Evolutionary conservation across 2,329 filamentous ascomycete genomes (phyloP).

Genomic region (Madurella fahalii): DNA sequence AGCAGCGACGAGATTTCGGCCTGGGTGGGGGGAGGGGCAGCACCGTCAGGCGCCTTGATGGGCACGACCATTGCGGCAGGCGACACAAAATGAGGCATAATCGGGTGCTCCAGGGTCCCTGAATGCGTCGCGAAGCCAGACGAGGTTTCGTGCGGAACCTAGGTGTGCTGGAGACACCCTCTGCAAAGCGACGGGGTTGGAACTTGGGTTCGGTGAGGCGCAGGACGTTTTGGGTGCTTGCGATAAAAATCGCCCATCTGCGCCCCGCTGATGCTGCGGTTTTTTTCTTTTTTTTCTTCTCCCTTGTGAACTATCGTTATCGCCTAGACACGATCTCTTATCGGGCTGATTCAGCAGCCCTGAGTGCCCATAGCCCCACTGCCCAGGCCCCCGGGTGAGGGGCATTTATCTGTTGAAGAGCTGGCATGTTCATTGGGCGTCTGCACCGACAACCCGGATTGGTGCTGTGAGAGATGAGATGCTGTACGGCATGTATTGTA

Average conservation of each 20-base stretch:
- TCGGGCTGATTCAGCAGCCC: too few species aligned
- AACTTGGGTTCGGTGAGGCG: background rate
- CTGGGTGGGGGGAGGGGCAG: slow-evolving; percentile 54
- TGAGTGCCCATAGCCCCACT: too few species aligned
- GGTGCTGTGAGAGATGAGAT: too few species aligned
- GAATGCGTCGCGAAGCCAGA: background rate
- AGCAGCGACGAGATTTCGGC: slow-evolving; percentile 64
- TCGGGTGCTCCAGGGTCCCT: background rate
- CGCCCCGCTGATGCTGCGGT: too few species aligned
- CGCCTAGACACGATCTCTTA: too few species aligned
- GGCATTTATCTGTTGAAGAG: too few species aligned
- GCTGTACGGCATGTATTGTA: too few species aligned
- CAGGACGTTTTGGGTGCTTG: background rate
- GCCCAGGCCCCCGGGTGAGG: too few species aligned
- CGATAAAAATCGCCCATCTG: background rate
- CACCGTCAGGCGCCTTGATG: slow-evolving; percentile 25
- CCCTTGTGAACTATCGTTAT: too few species aligned
- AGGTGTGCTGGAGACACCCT: background rate
- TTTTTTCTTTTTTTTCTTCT: too few species aligned
- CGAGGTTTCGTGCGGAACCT: background rate
- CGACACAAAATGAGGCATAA: slow-evolving; percentile 21
- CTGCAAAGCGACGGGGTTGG: background rate
- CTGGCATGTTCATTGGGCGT: too few species aligned
- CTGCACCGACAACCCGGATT: too few species aligned
- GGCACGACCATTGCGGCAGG: slow-evolving; percentile 27